phyloP scores from a whole-genome alignment of 352 stramenopile genomes.

The Pythium apleroticum region DNA sequence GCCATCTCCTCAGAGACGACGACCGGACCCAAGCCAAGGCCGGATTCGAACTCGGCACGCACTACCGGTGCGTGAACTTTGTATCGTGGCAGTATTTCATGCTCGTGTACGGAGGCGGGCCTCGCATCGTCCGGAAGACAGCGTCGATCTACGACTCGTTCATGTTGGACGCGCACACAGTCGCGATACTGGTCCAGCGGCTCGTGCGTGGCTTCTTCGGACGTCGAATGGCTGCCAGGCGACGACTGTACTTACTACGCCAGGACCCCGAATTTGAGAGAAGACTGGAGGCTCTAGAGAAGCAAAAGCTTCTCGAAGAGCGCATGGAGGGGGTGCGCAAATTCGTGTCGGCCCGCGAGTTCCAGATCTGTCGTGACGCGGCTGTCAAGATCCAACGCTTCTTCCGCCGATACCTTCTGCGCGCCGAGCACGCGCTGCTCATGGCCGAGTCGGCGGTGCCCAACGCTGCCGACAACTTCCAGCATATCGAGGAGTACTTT shows the following conservation, averaged over 20 bases:
- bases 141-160: conserved; percentile 45
- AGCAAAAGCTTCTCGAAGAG: conserved; percentile 29
- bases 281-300: conserved; percentile 21
- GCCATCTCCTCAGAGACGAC: conserved; percentile 28
- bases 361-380: conserved; percentile 53
- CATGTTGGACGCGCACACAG: conserved; percentile 35
- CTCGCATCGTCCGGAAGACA: conserved; percentile 42
- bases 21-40: conserved; percentile 12
- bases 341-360: conserved; percentile 55
- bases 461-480: conserved; percentile 43
- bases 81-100: conserved; percentile 52
- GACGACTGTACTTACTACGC: conserved; percentile 21
- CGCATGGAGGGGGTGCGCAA: conserved; percentile 48
- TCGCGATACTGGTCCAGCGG: conserved; percentile 41
- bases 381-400: conserved; percentile 58
- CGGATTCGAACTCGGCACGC: conserved; percentile 23
- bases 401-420: conserved; percentile 44
- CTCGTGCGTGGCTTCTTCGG: conserved; percentile 58
- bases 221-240: conserved; percentile 21
- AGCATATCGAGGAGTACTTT: conserved; percentile 59
- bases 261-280: conserved; percentile 37
- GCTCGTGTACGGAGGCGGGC: conserved; percentile 50
- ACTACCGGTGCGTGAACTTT: conserved; percentile 67
- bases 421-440: conserved; percentile 48
- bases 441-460: conserved; percentile 57